Evolutionary conservation across 2,329 filamentous ascomycete genomes (phyloP).

Genomic region (Beauveria asiatica): DNA sequence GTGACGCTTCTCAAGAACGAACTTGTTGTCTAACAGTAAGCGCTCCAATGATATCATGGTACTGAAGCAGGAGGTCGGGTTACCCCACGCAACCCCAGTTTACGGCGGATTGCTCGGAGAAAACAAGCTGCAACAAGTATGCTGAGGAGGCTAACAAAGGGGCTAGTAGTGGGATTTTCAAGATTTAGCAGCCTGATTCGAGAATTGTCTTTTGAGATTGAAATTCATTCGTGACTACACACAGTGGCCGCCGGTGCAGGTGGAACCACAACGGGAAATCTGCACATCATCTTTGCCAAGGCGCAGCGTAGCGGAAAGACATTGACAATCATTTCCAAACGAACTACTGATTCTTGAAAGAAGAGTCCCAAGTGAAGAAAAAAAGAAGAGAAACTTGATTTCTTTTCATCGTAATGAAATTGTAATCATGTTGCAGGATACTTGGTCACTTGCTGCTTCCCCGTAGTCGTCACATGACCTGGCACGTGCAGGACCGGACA

Average conservation of each 20-base stretch:
- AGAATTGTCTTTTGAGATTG: background rate
- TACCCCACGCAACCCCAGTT: conserved; percentile 5
- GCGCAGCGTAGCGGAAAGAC: too few relatives aligned
- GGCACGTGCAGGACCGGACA: background rate
- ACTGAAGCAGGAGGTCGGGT: background rate
- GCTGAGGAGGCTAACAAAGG: background rate
- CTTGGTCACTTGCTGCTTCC: background rate
- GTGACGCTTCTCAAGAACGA: background rate
- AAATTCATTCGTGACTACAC: too few relatives aligned
- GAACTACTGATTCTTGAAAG: too few relatives aligned
- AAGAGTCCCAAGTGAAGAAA: too few relatives aligned
- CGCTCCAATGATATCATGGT: conserved; percentile 12
- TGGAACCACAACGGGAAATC: too few relatives aligned
- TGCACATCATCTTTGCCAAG: too few relatives aligned
- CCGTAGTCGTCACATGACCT: background rate
- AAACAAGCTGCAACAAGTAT: background rate
- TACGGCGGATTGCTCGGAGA: conserved; percentile 7
- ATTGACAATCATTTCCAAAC: too few relatives aligned
- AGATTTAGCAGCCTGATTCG: background rate
- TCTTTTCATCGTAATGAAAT: too few relatives aligned
- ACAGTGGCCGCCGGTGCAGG: too few relatives aligned
- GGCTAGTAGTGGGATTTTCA: too few relatives aligned
- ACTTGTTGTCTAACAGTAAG: conserved; percentile 3
- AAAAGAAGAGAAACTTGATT: too few relatives aligned
- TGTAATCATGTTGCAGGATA: too few relatives aligned